Evolutionary conservation across 192 early-diverging fungal species (phyloP), one percentile per base, ranked within the genome.

Genomic region (Phycomyces nitens): DNA sequence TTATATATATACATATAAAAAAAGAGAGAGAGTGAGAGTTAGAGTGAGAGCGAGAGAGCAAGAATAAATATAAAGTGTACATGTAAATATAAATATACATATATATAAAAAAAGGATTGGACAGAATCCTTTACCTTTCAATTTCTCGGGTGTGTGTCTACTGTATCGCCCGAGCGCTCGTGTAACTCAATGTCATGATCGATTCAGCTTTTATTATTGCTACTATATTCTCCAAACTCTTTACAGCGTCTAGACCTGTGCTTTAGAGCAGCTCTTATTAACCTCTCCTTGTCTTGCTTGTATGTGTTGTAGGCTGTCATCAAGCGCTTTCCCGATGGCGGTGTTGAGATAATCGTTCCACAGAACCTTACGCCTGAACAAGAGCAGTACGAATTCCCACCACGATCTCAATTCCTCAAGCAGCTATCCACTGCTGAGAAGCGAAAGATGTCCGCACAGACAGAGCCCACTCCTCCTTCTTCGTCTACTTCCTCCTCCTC

Each of bases 341-440:
- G 44, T 10, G 59, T 56, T 38, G 68, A 69, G 39, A 69, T 69
- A 23, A 61, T 69, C 21, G 60, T 69, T 24, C 68, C 68, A 40
- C 68, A 69, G 44, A 57, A 51, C 21, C 41, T 69, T 23, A 69
- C 68, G 15, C 12, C 52, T 24, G 68, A 69, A 50, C 68, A 69
- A 58, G 60, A 69, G 24, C 60, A 69, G 39, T 69, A 69, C 53
- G 68, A 69, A 53, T 69, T 69, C 38, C 68, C 68, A 51, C 68
- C 68, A 39, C 49, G 68, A 34, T 69, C 68, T 7, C 23, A 53
- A 42, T 62, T 69, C 55, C 51, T 69, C 12, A 69, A 63, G 23
- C 61, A 58, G 38, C 24, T 69, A 18, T 59, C 68, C 44, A 63
- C 43, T 12, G 68, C 68, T 9, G 66, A 68, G 52, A 39, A 52